Conservation (phyloP, 306 rosid species). For the Trifolium dubium region DNA sequence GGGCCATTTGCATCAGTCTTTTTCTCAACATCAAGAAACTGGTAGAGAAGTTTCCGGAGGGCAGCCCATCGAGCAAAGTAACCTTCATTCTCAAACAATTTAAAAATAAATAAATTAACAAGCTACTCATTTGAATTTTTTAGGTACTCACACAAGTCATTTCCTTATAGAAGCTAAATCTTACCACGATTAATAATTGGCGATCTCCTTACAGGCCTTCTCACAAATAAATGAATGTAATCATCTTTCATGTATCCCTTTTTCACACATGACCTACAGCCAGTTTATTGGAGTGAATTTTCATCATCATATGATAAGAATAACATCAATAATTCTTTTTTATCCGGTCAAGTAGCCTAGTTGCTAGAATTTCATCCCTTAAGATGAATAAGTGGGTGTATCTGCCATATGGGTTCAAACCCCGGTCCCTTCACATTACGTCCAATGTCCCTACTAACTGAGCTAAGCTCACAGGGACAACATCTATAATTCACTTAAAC, state of each 20-base stretch:
- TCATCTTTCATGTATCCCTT: constrained; percentile 98
- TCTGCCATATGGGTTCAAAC: too few relatives aligned
- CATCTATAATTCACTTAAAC: background rate
- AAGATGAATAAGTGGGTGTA: too few relatives aligned
- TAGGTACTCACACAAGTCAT: constrained; percentile 27
- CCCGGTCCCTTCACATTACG: too few relatives aligned
- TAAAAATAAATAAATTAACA: constrained; percentile 1
- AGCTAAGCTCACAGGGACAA: too few relatives aligned
- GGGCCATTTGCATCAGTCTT: constrained; percentile 29
- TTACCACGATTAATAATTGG: constrained; percentile 94
- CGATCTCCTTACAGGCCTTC: constrained; percentile 89
- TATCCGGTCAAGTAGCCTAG: too few relatives aligned
- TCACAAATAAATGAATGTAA: constrained; percentile 79
- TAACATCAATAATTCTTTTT: too few relatives aligned
- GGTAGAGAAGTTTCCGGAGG: constrained; percentile 70
- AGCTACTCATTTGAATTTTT: constrained; percentile 23
- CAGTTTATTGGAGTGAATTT: constrained; percentile 33
- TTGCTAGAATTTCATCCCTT: too few relatives aligned
- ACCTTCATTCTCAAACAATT: constrained; percentile 53
- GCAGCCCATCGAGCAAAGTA: constrained; percentile 95
- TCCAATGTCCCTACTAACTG: too few relatives aligned
- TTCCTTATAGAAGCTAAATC: constrained; percentile 32
- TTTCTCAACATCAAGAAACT: constrained; percentile 72
- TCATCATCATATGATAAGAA: constrained; percentile 15
- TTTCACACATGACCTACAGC: constrained; percentile 83